Evolutionary conservation across 2,329 filamentous ascomycete species (phyloP), one percentile per base, ranked within the genome.

Genomic region (Cordyceps cicadae): DNA sequence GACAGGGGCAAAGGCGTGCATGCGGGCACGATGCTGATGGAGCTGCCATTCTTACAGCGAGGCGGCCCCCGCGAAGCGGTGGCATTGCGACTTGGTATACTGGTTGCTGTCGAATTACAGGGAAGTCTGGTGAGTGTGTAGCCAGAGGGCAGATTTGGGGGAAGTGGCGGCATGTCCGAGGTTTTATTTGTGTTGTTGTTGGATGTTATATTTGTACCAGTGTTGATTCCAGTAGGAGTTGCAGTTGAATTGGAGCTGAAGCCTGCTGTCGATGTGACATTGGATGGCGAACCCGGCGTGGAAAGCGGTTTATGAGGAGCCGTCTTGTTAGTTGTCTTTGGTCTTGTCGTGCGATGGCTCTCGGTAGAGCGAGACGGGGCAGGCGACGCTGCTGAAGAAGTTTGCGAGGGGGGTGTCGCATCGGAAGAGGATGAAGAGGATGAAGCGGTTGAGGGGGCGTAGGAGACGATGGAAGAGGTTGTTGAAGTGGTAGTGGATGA

Each of bases 1-100:
- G 67, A 62, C 2, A 62, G 60, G 6, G 64, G 56, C 0, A 72
- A 60, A n/a, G 67, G 66, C 14, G 72, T 76, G 64, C 77, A 78
- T 6, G 69, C 65, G 14, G 68, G 62, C 14, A 64, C 63, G 3
- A 64, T 64, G 64, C 51, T 57, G 64, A 58, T 57, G 8, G 34
- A 41, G 15, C 50, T 54, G 41, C 58, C 58, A 21, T 52, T 45
- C 8, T 43, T 46, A n/a, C 58, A 60, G 37, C 11, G 24, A 15
- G 26, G n/a, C 21, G 19, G 37, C 15, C 21, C 24, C 8, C 21
- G 26, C 9, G 37, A 6, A 7, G 19, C 3, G 7, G 52, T 54
- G 26, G 15, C 52, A 49, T 49, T 57, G 24, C 9, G 54, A 26
- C 32, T 49, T 49, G 54, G 17, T 34, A 37, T 49, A 19, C 29